Percentiles rank a stretch among this genome's conserved stretches.
These are phyloP conservation scores for Bromus sterilis DNA, from an alignment of 176 grass and related monocot genomes.

Conservation along the genomic window DNA sequence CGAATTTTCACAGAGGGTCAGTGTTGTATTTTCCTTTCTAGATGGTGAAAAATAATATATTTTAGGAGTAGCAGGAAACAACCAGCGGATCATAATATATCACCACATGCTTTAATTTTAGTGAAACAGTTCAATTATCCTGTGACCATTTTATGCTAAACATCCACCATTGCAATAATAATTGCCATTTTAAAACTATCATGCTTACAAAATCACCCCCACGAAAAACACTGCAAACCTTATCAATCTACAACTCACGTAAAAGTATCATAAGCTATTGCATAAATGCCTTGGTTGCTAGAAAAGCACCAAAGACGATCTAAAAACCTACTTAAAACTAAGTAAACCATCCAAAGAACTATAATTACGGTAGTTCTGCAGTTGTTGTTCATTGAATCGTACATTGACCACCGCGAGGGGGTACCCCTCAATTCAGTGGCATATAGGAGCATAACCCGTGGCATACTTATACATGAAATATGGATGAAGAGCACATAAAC, in stretches of 20 bases:
- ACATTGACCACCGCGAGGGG: not conserved
- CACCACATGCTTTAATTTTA: not conserved
- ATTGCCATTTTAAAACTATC: not conserved
- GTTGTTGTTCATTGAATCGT: not conserved
- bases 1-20: not conserved
- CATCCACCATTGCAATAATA: not conserved
- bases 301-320: not conserved
- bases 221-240: not conserved
- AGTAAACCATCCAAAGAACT: not conserved
- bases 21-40: not conserved
- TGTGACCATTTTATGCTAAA: not conserved
- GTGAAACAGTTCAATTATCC: not conserved
- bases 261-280: not conserved
- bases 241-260: conserved; percentile 1
- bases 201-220: not conserved
- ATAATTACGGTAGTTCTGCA: not conserved
- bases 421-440: not conserved
- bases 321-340: not conserved
- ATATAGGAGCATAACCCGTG: not conserved
- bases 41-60: not conserved
- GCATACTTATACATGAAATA: not conserved
- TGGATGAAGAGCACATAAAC: not conserved
- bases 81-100: not conserved
- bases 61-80: not conserved
- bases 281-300: not conserved